Percentiles rank a stretch among this genome's conserved stretches.
Evolutionary conservation across 441 rosid species (phyloP).

Genomic region (Gossypium aridum): DNA sequence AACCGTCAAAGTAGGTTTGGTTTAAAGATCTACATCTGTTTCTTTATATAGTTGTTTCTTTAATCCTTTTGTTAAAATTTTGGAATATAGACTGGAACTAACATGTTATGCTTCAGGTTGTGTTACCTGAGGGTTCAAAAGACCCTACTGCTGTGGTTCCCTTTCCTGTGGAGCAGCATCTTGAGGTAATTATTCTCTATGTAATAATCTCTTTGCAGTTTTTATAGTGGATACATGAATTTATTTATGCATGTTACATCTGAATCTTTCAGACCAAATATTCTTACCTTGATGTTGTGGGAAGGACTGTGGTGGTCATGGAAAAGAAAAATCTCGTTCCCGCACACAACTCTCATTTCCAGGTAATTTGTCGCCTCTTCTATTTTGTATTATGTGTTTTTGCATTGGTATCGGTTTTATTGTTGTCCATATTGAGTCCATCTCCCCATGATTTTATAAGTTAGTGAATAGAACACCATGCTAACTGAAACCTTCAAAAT

Average conservation of each 20-base stretch:
- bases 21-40: not conserved
- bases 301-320: slow-evolving; percentile 90
- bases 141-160: slow-evolving; percentile 81
- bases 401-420: not conserved
- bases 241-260: not conserved
- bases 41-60: slow-evolving; percentile 3
- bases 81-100: slow-evolving; percentile 6
- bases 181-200: slow-evolving; percentile 49
- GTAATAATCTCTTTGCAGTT: not conserved
- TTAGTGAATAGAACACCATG: not conserved
- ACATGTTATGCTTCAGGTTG: slow-evolving; percentile 56
- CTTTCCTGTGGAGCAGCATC: slow-evolving; percentile 64
- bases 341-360: slow-evolving; percentile 71
- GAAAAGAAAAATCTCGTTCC: slow-evolving; percentile 88
- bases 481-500: not conserved
- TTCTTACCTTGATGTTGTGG: slow-evolving; percentile 94
- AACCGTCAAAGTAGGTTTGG: slow-evolving; percentile 65
- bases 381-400: not conserved
- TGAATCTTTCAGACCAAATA: slow-evolving; percentile 67
- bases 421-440: not conserved
- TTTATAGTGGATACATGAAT: not conserved
- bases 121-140: slow-evolving; percentile 91
- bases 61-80: slow-evolving; percentile 4
- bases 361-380: slow-evolving; percentile 41
- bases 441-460: not conserved